Evolutionary conservation across 306 rosid genomes (phyloP), one percentile per base, ranked within the genome.

Genomic region (Cyclanthera cordifolia): DNA sequence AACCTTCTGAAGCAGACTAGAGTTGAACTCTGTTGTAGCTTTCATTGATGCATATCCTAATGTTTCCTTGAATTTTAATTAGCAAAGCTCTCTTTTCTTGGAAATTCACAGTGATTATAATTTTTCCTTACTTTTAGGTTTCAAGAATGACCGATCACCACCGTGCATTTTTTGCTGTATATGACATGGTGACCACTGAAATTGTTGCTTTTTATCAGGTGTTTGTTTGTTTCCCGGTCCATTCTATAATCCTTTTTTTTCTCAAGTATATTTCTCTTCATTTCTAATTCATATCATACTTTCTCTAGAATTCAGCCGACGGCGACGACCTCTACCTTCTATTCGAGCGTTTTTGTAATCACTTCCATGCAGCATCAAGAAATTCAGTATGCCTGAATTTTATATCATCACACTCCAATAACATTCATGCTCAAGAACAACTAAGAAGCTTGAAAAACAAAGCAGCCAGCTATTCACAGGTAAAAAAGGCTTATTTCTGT

Each of bases 121-220:
- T 37, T 1, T 37, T 37, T 37, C 11, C 1, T 37, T 73, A 32
- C 47, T 81, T 77, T 79, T 84, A 93, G 96, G 88, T 87, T 68
- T 80, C 88, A 48, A 83, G 96, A 80, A 81, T 76, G 77, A 80
- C 86, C 15, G 99, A 93, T 82, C 84, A 86, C 25, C 91, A 90
- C 47, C 83, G 84, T 20, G 89, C 91, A 41, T 93, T 93, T 77
- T 86, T 87, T 63, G 91, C 95, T 59, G 87, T 93, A 56, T 93
- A 93, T 82, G 82, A 90, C 87, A 93, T 93, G 99, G 99, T 87
- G 84, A 87, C 99, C 23, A 90, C 99, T 56, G 95, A 87, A 84
- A 87, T 93, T 63, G 79, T 87, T 70, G 88, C 99, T 57, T 93
- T 93, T 79, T 87, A 87, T 85, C 94, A 83, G 96, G 98, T 87